Base-by-base conservation (phyloP, 352 stramenopile genomes). In the Pythium pyrilobum region DNA sequence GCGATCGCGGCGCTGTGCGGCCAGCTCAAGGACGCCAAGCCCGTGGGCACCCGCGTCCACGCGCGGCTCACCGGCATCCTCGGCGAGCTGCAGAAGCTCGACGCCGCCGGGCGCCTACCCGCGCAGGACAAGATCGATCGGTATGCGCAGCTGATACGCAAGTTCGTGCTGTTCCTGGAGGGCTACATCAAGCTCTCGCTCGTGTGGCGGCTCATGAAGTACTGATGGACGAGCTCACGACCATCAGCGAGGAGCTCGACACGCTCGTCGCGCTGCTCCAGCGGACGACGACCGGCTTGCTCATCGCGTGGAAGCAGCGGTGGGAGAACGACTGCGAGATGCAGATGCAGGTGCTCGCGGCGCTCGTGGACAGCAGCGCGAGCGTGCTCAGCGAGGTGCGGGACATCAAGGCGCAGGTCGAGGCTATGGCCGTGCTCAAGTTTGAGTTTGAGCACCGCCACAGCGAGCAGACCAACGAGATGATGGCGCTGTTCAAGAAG, bases 201-300 rank as follows among this genome's bases (percentile, higher is more conserved):
- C 16, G 37, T 43, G 37, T 43, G 20, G 13, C 15, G 37, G 10
- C 37, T 43, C 16, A 43, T 43, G 37, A 43, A 43, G 37, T 43
- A 43, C 37, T 51, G 43, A 51, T 51, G 43, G 43, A 51, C 43
- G 43, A 51, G 29, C 43, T 51, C 7, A 36, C 37, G 47, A 15
- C 5, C 21, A 23, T 55, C 18, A 32, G 46, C 32, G 47, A 55
- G 20, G 47, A 55, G 36, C 37, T 55, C 34, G 47, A 55, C 34
- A 29, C 27, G 36, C 24, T 55, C 13, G n/a, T 46, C 21, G 27
- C 16, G 36, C n/a, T 55, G 36, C 47, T 55, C 1, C 13, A 55
- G 7, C 23, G 45, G 15, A 33, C 45, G 45, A 52, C 33, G 32
- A 23, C 31, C 4, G 15, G 45, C 32, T 2, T 34, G 12, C 9